phyloP scores from a whole-genome alignment of 192 early-diverging fungal genomes.

The Nowakowskiella sp. region DNA sequence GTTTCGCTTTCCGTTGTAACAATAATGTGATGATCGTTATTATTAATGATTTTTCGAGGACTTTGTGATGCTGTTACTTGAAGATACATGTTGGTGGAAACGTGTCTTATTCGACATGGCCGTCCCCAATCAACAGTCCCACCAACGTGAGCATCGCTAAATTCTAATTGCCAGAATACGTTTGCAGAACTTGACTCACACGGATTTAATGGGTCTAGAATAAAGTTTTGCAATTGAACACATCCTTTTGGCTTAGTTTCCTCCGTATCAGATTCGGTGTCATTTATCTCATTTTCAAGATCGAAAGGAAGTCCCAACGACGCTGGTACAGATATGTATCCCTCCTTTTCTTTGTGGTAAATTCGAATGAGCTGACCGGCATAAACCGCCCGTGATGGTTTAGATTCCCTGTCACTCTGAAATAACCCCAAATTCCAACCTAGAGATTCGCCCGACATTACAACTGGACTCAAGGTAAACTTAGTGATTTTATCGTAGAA shows the following conservation, averaged over 20 bases:
- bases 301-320: conserved; percentile 7
- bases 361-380: conserved; percentile 21
- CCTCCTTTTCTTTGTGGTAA: conserved; percentile 28
- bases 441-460: too few relatives aligned
- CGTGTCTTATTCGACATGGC: conserved; percentile 18
- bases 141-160: conserved; percentile 6
- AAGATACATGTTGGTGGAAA: conserved; percentile 19
- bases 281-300: too few relatives aligned
- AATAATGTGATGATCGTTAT: too few relatives aligned
- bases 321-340: conserved; percentile 13
- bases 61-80: too few relatives aligned
- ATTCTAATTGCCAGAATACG: conserved; percentile 28
- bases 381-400: conserved; percentile 5
- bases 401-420: not conserved
- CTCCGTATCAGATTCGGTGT: too few relatives aligned
- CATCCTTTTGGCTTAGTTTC: conserved; percentile 4
- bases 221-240: conserved; percentile 16
- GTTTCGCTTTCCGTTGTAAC: conserved; percentile 12
- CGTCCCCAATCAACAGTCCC: conserved; percentile 19
- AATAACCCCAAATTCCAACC: not conserved
- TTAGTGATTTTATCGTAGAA: not conserved
- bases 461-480: not conserved
- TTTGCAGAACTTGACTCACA: conserved; percentile 21
- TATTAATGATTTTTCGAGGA: conserved; percentile 6
- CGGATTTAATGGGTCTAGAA: conserved; percentile 27